phyloP scores from a whole-genome alignment of 2,329 filamentous ascomycete species.

The Emmonsiellopsis sp. region DNA sequence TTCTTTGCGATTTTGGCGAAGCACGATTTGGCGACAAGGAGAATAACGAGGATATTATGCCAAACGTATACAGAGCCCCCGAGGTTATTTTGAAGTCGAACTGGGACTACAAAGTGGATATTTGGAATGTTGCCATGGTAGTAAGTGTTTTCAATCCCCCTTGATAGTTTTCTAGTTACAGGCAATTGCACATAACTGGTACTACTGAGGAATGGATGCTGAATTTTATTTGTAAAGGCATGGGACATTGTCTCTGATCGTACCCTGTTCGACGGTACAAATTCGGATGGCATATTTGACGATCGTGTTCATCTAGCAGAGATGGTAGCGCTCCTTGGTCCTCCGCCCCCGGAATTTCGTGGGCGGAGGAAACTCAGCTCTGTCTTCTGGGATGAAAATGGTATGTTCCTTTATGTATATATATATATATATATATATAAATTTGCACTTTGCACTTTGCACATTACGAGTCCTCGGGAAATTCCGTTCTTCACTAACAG shows the following conservation, averaged over 20 bases:
- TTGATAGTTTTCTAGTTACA: no score
- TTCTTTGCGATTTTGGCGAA: slow-evolving; percentile 39
- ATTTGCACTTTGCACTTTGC: not conserved
- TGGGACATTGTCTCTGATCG: not conserved
- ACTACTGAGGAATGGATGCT: no score
- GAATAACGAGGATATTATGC: slow-evolving; percentile 14
- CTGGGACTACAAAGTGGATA: slow-evolving; percentile 36
- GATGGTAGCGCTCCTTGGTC: slow-evolving; percentile 4
- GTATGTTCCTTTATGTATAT: not conserved
- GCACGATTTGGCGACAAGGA: slow-evolving; percentile 26
- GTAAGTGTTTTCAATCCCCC: not conserved
- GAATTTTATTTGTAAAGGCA: not conserved
- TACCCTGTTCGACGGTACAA: slow-evolving; percentile 1
- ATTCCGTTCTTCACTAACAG: not conserved
- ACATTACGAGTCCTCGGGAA: not conserved
- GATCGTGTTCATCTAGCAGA: slow-evolving; percentile 1
- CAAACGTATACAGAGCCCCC: slow-evolving; percentile 10
- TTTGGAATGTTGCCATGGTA: slow-evolving; percentile 27
- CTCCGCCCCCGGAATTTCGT: slow-evolving; percentile 1
- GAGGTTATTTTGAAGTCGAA: slow-evolving; percentile 33
- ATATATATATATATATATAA: not conserved
- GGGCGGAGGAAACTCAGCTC: not conserved
- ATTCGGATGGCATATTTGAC: not conserved
- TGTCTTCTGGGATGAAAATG: slow-evolving; percentile 4
- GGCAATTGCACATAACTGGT: no score